Conservation (phyloP, 768 basidiomycete species). For the Boletus pseudopeckii region DNA sequence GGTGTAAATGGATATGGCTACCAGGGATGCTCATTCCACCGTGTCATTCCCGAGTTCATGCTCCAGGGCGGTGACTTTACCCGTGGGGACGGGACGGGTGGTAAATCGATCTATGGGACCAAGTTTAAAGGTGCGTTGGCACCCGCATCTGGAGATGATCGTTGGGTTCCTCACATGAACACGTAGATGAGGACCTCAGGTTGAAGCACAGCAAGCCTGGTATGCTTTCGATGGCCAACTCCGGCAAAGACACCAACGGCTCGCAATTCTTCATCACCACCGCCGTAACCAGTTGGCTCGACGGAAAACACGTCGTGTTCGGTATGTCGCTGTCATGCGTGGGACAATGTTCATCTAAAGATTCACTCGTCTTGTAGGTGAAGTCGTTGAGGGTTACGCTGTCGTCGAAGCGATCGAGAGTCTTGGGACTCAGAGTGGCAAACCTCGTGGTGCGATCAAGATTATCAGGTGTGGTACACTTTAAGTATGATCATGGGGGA, state of each 20-base stretch:
- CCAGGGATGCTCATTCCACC: conserved; percentile 65
- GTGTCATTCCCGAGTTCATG: conserved; percentile 84
- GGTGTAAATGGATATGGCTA: conserved; percentile 76
- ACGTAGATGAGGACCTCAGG: conserved; percentile 79
- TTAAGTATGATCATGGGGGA: neutral
- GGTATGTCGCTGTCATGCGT: conserved; percentile 1
- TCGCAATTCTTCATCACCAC: conserved; percentile 94
- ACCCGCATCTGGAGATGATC: neutral
- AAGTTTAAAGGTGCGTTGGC: conserved; percentile 52
- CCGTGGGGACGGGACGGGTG: conserved; percentile 64
- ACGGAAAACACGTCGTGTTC: conserved; percentile 15
- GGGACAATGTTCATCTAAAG: neutral
- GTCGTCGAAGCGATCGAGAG: neutral
- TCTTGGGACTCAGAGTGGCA: neutral
- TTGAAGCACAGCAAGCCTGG: conserved; percentile 70
- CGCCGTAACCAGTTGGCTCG: conserved; percentile 43
- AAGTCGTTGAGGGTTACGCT: neutral
- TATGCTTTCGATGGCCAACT: conserved; percentile 78
- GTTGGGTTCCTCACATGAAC: conserved; percentile 23
- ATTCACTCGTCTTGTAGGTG: neutral
- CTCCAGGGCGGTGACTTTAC: conserved; percentile 91
- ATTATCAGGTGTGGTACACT: conserved; percentile 1
- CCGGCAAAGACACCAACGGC: conserved; percentile 80
- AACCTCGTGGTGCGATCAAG: neutral
- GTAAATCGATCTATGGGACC: conserved; percentile 74